Evolutionary conservation across 73 alveolate genomes (phyloP).

Genomic region (Tetrahymena malaccensis): DNA sequence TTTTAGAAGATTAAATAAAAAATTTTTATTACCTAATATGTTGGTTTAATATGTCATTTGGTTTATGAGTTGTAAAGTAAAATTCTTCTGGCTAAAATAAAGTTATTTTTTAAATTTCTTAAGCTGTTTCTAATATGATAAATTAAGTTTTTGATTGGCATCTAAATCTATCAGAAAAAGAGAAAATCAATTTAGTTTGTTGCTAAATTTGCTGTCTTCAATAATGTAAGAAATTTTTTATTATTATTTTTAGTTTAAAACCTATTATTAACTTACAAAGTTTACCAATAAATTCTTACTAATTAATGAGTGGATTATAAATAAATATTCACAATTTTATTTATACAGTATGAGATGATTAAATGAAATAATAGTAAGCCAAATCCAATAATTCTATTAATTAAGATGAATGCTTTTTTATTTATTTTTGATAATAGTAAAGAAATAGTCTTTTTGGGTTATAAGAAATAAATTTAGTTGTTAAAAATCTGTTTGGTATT

Average conservation of each 20-base stretch:
- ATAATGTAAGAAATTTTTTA: no score
- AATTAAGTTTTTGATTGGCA: no score
- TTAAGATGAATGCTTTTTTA: neutral
- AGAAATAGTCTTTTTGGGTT: neutral
- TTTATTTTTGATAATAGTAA: neutral
- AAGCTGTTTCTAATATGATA: no score
- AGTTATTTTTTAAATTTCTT: no score
- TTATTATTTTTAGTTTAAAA: no score
- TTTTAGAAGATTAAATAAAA: neutral
- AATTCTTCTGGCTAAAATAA: neutral
- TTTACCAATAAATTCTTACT: neutral
- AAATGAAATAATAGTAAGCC: neutral
- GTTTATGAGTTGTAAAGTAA: neutral
- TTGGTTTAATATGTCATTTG: neutral
- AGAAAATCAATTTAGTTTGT: no score
- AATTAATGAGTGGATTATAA: no score
- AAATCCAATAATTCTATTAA: neutral
- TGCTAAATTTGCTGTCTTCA: neutral
- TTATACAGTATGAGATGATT: neutral
- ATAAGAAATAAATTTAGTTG: neutral
- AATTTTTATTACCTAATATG: no score
- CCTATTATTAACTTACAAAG: neutral
- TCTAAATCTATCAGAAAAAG: no score
- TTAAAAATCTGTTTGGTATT: neutral
- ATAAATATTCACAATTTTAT: neutral